Conservation (phyloP, 2,329 filamentous ascomycete genomes). For the Pleurostoma richardsiae region DNA sequence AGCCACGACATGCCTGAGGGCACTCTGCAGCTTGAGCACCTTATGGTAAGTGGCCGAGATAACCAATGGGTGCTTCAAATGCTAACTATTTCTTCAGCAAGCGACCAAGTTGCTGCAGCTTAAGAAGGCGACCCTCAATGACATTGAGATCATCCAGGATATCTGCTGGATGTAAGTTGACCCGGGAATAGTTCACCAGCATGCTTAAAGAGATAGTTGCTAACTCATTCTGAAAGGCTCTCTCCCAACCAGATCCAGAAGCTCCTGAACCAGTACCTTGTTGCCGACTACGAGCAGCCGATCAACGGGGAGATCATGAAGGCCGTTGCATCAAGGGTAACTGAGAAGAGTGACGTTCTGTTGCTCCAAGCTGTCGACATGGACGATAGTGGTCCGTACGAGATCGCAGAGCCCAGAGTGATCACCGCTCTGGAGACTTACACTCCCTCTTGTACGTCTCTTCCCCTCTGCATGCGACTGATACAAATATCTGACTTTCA, state of each 20-base stretch:
- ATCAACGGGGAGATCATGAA: constrained; percentile 99
- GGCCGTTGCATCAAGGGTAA: constrained; percentile 92
- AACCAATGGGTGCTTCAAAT: not conserved
- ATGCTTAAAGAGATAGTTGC: not conserved
- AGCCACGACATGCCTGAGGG: constrained; percentile 99
- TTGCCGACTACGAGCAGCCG: constrained; percentile 97
- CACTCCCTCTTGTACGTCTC: constrained; percentile 84
- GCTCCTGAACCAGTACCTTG: constrained; percentile 94
- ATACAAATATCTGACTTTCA: constrained; percentile 20
- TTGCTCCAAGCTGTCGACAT: constrained; percentile 94
- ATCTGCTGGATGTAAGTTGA: constrained; percentile 96
- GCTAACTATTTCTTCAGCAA: constrained; percentile 55
- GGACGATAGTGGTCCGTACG: constrained; percentile 97
- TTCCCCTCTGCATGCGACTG: not conserved
- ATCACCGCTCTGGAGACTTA: constrained; percentile 98
- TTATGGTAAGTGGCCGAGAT: constrained; percentile 67
- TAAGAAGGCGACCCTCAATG: constrained; percentile 98
- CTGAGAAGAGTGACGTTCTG: constrained; percentile 95
- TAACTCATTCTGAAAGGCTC: constrained; percentile 51
- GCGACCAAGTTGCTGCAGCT: constrained; percentile 96
- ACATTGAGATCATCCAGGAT: constrained; percentile 99
- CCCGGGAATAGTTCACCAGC: not conserved
- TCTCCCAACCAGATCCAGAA: constrained; percentile 99
- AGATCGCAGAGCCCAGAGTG: constrained; percentile 92
- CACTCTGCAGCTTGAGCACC: constrained; percentile 91